phyloP scores from a whole-genome alignment of 73 alveolate species.

The Paramecium sonneborni region DNA sequence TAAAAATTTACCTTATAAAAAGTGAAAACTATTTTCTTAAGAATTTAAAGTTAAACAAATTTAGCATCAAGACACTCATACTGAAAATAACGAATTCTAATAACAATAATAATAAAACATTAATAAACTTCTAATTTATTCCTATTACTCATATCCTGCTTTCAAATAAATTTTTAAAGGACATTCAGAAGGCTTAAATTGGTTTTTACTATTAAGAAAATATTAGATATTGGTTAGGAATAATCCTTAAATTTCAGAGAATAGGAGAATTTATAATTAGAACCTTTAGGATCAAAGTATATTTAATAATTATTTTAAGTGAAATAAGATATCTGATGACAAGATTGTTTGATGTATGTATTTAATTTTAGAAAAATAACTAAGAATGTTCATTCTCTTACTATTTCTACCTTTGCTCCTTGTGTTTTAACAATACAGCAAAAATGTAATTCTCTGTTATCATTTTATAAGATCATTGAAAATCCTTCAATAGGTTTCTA shows the following conservation, averaged over 20 bases:
- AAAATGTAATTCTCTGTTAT: background rate
- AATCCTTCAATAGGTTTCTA: slow-evolving; percentile 13
- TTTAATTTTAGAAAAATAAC: no score
- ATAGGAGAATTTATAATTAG: background rate
- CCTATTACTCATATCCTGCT: background rate
- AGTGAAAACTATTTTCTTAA: no score
- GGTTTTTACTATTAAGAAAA: background rate
- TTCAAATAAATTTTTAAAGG: background rate
- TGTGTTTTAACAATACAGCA: background rate
- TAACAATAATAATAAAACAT: no score
- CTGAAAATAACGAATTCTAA: no score
- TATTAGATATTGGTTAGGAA: background rate
- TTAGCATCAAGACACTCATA: no score
- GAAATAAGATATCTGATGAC: no score
- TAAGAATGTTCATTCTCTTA: background rate
- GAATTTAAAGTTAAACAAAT: no score
- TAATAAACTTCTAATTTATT: background rate
- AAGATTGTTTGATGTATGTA: no score
- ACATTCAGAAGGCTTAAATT: background rate
- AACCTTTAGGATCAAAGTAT: background rate
- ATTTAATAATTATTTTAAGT: no score
- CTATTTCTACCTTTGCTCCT: background rate
- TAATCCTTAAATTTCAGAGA: background rate
- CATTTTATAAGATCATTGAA: background rate
- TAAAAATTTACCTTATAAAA: no score